Percentiles rank a stretch among this genome's conserved stretches.
Evolutionary conservation across 2,329 filamentous ascomycete genomes (phyloP).

Genomic region (Xenosphaeropsis pyriputrescens): DNA sequence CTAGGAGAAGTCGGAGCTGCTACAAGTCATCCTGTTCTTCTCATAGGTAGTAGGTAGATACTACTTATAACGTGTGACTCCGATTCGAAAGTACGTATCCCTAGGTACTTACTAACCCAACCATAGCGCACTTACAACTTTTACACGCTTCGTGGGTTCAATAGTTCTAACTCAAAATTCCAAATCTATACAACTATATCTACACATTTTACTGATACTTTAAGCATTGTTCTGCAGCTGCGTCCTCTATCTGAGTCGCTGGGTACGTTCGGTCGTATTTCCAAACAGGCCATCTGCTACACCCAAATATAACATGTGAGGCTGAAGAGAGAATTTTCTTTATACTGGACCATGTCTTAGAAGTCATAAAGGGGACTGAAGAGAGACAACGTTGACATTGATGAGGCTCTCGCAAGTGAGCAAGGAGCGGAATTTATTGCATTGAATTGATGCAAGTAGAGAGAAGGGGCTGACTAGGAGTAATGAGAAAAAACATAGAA

Average conservation of each 20-base stretch:
- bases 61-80: constrained; percentile 18
- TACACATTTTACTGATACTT: neutral
- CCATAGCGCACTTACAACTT: constrained; percentile 8
- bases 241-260: constrained; percentile 18
- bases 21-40: constrained; percentile 18
- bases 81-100: constrained; percentile 11
- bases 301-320: constrained; percentile 28
- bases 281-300: constrained; percentile 24
- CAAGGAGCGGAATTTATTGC: too few relatives aligned
- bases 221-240: constrained; percentile 29
- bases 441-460: too few relatives aligned
- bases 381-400: neutral
- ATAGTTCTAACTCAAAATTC: constrained; percentile 12
- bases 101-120: neutral
- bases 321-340: constrained; percentile 25
- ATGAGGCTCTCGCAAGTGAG: too few relatives aligned
- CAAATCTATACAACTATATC: constrained; percentile 7
- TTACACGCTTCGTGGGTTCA: constrained; percentile 9
- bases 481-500: too few relatives aligned
- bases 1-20: constrained; percentile 14
- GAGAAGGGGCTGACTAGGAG: too few relatives aligned
- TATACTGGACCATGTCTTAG: neutral
- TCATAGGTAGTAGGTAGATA: constrained; percentile 19
- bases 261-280: constrained; percentile 21
- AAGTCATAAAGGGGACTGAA: too few relatives aligned